Evolutionary conservation across 805 yeast species (phyloP).

Genomic region (Candida mattraensis): DNA sequence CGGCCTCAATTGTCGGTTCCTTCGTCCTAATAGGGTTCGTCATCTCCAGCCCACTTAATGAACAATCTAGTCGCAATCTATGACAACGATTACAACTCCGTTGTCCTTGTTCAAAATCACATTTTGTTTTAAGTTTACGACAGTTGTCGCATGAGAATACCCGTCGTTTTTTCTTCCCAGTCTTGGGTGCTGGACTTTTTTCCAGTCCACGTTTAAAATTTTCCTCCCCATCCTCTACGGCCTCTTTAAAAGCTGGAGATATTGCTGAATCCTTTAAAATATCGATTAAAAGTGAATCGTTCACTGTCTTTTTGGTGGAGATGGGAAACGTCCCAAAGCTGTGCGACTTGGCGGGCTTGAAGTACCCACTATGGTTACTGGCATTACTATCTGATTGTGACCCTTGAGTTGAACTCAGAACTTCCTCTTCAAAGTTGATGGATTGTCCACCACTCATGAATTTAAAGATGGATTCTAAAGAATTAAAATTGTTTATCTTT

Average conservation of each 20-base stretch:
- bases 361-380: not conserved
- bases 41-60: slow-evolving; percentile 32
- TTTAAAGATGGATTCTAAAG: no score
- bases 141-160: slow-evolving; percentile 49
- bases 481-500: no score
- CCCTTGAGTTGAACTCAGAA: slow-evolving; percentile 2
- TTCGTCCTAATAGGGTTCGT: no score
- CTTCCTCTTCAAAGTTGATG: no score
- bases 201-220: slow-evolving; percentile 1
- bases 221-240: slow-evolving; percentile 8
- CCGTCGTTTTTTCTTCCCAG: slow-evolving; percentile 25
- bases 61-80: slow-evolving; percentile 47
- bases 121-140: slow-evolving; percentile 56
- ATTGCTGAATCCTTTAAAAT: slow-evolving; percentile 10
- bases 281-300: slow-evolving; percentile 26
- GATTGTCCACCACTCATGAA: no score
- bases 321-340: slow-evolving; percentile 24
- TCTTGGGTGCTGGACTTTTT: slow-evolving; percentile 1
- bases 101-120: slow-evolving; percentile 46
- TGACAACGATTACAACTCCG: slow-evolving; percentile 54
- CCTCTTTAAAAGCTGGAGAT: slow-evolving; percentile 10
- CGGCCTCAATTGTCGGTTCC: slow-evolving; percentile 1
- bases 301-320: slow-evolving; percentile 18
- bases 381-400: not conserved
- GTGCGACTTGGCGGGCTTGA: slow-evolving; percentile 5